A percentile compares a stretch with the other conserved stretches of the same genome.
Evolutionary conservation across 202 grass and related monocot species (phyloP).

Genomic region (Saccharum hybrid): DNA sequence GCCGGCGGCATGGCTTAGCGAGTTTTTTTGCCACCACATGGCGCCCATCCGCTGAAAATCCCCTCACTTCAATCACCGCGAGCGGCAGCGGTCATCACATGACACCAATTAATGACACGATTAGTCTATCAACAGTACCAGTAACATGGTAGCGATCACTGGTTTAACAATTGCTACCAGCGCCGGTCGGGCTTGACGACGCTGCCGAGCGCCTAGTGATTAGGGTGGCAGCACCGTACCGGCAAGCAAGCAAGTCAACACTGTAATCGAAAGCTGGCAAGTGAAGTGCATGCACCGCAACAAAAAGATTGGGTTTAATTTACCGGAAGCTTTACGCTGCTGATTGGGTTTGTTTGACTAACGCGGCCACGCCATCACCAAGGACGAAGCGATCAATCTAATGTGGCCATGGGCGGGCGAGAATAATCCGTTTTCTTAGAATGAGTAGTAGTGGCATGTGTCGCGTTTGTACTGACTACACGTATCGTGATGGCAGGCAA

Average conservation of each 20-base stretch:
- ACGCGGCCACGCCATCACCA: neutral
- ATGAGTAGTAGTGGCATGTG: neutral
- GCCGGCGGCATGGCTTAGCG: neutral
- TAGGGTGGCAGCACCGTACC: neutral
- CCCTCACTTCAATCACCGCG: neutral
- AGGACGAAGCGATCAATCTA: neutral
- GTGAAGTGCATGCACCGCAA: constrained; percentile 8
- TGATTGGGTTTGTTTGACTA: constrained; percentile 46
- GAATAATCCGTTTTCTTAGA: neutral
- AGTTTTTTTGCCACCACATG: constrained; percentile 50
- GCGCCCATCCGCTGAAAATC: neutral
- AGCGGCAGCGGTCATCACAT: constrained; percentile 31
- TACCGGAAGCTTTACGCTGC: neutral
- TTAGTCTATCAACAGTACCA: constrained; percentile 34
- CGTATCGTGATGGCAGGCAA: neutral
- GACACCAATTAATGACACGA: constrained; percentile 35
- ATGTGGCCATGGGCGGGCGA: too few relatives aligned
- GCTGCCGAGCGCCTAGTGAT: neutral
- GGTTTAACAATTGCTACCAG: constrained; percentile 17
- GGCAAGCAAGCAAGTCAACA: constrained; percentile 39
- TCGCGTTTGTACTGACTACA: neutral
- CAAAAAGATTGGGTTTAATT: neutral
- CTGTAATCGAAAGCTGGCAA: neutral
- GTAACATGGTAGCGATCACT: neutral
- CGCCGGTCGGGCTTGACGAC: neutral